Conservation (phyloP, 345 rosid genomes). For the Corymbia maculata region DNA sequence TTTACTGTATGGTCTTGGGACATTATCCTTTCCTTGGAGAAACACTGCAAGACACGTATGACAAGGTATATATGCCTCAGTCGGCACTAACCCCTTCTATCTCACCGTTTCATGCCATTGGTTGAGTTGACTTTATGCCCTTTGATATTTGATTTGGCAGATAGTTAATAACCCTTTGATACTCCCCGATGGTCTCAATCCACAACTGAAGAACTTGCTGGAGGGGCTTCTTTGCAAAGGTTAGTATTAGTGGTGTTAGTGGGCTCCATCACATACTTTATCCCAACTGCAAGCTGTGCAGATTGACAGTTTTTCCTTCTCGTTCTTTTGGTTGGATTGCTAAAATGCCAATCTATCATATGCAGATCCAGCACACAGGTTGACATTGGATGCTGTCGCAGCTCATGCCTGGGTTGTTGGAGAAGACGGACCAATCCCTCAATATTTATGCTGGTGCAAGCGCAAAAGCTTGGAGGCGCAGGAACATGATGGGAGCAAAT, state of each 20-base stretch:
- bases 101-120: neutral
- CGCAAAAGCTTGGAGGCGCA: conserved; percentile 26
- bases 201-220: conserved; percentile 53
- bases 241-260: conserved; percentile 5
- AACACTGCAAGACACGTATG: conserved; percentile 91
- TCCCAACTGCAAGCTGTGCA: neutral
- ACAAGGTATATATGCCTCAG: conserved; percentile 47
- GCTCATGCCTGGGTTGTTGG: conserved; percentile 74
- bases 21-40: conserved; percentile 93
- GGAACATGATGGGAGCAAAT: conserved; percentile 12
- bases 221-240: conserved; percentile 96
- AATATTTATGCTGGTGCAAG: conserved; percentile 75
- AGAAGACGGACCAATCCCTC: conserved; percentile 57
- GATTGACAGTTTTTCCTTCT: neutral
- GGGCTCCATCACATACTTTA: neutral
- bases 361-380: conserved; percentile 67
- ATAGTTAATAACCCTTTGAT: conserved; percentile 65
- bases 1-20: conserved; percentile 83
- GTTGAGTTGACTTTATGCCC: neutral
- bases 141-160: conserved; percentile 23
- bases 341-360: neutral
- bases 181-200: conserved; percentile 61
- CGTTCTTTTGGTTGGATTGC: neutral
- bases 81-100: neutral
- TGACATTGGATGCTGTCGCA: conserved; percentile 63